phyloP scores from a whole-genome alignment of 306 rosid genomes.

The Trifolium pratense region DNA sequence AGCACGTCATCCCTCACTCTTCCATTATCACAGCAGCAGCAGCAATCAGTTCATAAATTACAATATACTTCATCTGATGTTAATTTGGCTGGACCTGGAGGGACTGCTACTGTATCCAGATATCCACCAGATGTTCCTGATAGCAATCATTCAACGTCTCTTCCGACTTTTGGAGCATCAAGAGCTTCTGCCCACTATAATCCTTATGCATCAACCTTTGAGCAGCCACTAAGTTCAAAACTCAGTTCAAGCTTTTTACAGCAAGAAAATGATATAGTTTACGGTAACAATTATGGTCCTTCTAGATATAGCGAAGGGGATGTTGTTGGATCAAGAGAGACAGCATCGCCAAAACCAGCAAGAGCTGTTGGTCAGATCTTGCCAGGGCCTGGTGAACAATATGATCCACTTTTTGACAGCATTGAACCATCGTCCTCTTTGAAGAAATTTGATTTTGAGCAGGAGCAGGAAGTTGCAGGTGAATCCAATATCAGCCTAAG shows the following conservation, averaged over 20 bases:
- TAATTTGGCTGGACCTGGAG: conserved; percentile 56
- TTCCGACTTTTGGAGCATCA: conserved; percentile 64
- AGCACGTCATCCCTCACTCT: conserved; percentile 57
- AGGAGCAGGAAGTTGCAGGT: conserved; percentile 58
- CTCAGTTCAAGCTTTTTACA: conserved; percentile 59
- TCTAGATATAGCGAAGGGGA: conserved; percentile 53
- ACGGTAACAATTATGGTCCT: conserved; percentile 50
- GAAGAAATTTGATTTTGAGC: conserved; percentile 56
- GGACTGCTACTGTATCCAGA: conserved; percentile 54
- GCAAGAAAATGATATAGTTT: conserved; percentile 57
- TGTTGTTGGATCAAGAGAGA: conserved; percentile 61
- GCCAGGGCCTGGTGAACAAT: conserved; percentile 70
- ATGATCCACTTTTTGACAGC: conserved; percentile 93
- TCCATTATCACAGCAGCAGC: conserved; percentile 58
- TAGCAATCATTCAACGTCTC: conserved; percentile 50
- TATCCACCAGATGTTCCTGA: conserved; percentile 58
- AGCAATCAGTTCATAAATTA: conserved; percentile 52
- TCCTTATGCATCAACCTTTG: conserved; percentile 91
- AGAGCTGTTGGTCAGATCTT: conserved; percentile 57
- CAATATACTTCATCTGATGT: conserved; percentile 58
- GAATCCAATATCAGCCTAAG: conserved; percentile 60
- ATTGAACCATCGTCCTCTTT: conserved; percentile 70
- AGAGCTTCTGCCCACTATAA: conserved; percentile 69
- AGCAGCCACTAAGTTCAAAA: conserved; percentile 74
- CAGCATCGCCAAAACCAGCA: conserved; percentile 61